phyloP scores from a whole-genome alignment of 2,329 filamentous ascomycete species.

The Phialophora expanda region DNA sequence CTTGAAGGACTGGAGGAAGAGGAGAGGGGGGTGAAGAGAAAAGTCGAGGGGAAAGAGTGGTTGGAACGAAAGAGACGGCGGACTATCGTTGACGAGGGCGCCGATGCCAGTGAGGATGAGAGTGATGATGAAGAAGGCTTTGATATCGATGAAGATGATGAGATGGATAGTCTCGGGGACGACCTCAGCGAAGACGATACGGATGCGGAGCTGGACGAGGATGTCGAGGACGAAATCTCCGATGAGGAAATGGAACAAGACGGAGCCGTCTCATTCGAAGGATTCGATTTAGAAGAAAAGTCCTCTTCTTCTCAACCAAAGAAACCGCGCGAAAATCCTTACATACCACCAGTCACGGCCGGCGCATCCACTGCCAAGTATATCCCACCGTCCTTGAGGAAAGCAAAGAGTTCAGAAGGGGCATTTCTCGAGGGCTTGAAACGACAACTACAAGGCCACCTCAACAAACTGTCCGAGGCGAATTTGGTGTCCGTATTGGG shows the following conservation, averaged over 20 bases:
- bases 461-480: constrained; percentile 91
- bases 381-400: constrained; percentile 82
- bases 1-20: constrained; percentile 68
- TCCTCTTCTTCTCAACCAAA: constrained; percentile 47
- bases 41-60: constrained; percentile 69
- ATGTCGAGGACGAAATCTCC: constrained; percentile 18
- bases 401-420: constrained; percentile 64
- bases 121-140: constrained; percentile 41
- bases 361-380: constrained; percentile 69
- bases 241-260: constrained; percentile 10
- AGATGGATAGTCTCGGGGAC: constrained; percentile 47
- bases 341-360: constrained; percentile 69
- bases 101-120: constrained; percentile 35
- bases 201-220: constrained; percentile 37
- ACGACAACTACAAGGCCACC: constrained; percentile 81
- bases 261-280: constrained; percentile 46
- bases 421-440: constrained; percentile 72
- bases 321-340: constrained; percentile 79
- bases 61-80: constrained; percentile 48
- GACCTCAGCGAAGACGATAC: constrained; percentile 46
- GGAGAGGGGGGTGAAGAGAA: constrained; percentile 58
- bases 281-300: constrained; percentile 47
- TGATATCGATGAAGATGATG: constrained; percentile 44
- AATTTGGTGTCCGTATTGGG: constrained; percentile 83
- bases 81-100: constrained; percentile 40